These are phyloP conservation scores for Hamigera avellanea DNA, from an alignment of 495 filamentous ascomycete species.

Conservation along the genomic window DNA sequence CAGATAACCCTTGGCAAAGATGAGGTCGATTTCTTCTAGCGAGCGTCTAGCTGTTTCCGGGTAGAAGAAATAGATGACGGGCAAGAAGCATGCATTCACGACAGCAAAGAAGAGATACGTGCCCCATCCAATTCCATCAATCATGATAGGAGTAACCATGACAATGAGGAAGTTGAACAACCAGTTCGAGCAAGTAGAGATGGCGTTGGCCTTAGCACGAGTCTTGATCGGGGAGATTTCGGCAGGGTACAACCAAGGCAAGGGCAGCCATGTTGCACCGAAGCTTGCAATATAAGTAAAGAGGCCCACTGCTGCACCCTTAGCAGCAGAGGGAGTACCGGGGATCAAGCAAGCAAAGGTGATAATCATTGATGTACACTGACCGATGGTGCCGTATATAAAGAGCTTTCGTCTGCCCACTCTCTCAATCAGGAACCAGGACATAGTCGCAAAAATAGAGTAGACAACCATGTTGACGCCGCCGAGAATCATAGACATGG, in stretches of 20 bases:
- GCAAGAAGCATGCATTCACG: slow-evolving; percentile 56
- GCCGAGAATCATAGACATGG: slow-evolving; percentile 57
- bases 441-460: slow-evolving; percentile 49
- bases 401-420: slow-evolving; percentile 64
- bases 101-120: slow-evolving; percentile 53
- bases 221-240: slow-evolving; percentile 66
- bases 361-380: slow-evolving; percentile 49
- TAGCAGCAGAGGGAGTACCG: slow-evolving; percentile 32
- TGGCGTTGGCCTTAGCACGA: slow-evolving; percentile 49
- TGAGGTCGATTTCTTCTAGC: slow-evolving; percentile 61
- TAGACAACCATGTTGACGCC: slow-evolving; percentile 78
- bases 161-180: slow-evolving; percentile 36
- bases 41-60: slow-evolving; percentile 56
- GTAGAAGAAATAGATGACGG: slow-evolving; percentile 62
- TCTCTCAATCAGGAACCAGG: slow-evolving; percentile 68
- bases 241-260: slow-evolving; percentile 66
- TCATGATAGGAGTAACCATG: slow-evolving; percentile 34
- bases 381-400: slow-evolving; percentile 55
- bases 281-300: slow-evolving; percentile 59
- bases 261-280: slow-evolving; percentile 49
- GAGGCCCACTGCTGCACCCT: slow-evolving; percentile 52
- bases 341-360: slow-evolving; percentile 48
- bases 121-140: slow-evolving; percentile 17
- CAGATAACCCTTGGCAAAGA: slow-evolving; percentile 52
- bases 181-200: slow-evolving; percentile 36